These are phyloP conservation scores for Sphaerulina vaccinii DNA, from an alignment of 2,329 filamentous ascomycete species.

Conservation along the genomic window DNA sequence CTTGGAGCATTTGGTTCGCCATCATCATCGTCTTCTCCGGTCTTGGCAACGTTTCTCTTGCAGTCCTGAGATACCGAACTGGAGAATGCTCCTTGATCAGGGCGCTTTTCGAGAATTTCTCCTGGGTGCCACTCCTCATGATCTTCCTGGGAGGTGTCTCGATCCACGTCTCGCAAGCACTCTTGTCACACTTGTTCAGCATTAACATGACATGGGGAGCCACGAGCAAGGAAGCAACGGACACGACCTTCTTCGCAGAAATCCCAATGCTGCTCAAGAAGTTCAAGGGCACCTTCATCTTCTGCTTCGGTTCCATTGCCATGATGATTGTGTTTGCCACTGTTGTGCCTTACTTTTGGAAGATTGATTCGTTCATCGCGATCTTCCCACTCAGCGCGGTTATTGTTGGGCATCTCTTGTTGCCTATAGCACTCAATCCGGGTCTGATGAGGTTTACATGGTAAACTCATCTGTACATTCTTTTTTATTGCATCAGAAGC, in stretches of 20 bases:
- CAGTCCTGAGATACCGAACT: conserved; percentile 69
- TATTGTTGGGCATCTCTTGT: conserved; percentile 55
- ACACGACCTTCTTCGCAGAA: conserved; percentile 58
- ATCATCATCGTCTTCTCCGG: conserved; percentile 77
- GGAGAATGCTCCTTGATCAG: conserved; percentile 62
- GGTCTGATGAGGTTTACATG: conserved; percentile 64
- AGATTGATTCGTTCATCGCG: conserved; percentile 57
- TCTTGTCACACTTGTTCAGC: conserved; percentile 42
- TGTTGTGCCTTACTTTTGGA: conserved; percentile 54
- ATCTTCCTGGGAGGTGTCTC: conserved; percentile 45
- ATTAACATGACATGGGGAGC: conserved; percentile 52
- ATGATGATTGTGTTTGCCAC: conserved; percentile 52
- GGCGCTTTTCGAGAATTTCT: conserved; percentile 55
- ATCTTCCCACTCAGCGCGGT: conserved; percentile 58
- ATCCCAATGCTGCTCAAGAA: conserved; percentile 55
- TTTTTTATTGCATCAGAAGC: conserved; percentile 13
- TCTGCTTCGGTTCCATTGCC: conserved; percentile 48
- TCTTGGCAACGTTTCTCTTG: conserved; percentile 69
- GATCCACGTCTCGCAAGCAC: conserved; percentile 42
- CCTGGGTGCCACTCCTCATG: conserved; percentile 59
- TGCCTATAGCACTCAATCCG: conserved; percentile 62
- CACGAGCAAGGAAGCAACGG: conserved; percentile 59
- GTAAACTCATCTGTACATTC: conserved; percentile 36
- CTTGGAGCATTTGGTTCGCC: conserved; percentile 76
- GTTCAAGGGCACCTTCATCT: conserved; percentile 57